Evolutionary conservation across 306 rosid genomes (phyloP), one percentile per base, ranked within the genome.

Genomic region (Astragalus membranaceus): DNA sequence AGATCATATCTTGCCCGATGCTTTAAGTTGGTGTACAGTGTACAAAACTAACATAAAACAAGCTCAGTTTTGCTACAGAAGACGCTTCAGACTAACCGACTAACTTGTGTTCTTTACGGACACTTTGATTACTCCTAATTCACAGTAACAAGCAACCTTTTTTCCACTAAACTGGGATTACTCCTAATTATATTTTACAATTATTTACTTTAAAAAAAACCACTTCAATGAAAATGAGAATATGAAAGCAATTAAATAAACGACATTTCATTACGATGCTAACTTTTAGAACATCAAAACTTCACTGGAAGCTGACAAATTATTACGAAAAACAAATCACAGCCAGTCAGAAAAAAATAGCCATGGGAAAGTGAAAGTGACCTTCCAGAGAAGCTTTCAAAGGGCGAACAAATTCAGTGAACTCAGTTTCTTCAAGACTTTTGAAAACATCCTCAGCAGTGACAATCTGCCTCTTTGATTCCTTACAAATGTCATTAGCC

Each of bases 401-500:
- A 68, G 97, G 89, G 33, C 58, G 66, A 54, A 89, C 30, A 77
- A 94, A 89, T 71, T 94, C 92, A 1, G 89, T 36, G 65, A 88
- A 94, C 78, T 94, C 99, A 0, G 89, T 91, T 75, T 94, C 99
- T 77, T 88, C 95, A 66, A 94, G 81, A 29, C 97, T 95, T 75
- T 87, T 86, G 39, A 91, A 68, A 17, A 94, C 88, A 72, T 94
- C 96, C 49, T 94, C 91, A 54, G 84, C 95, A 58, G 30, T 88
- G 12, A 94, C 85, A 4, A 89, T 94, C 85, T 89, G 99, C 71
- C 99, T 86, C 87, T 83, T 88, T 67, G 94, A 81, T 67, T 91
- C 99, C 81, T 60, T 91, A 82, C 99, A 94, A 41, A 94, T 82
- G 75, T 94, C 99, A 74, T 94, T 91, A 20, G 99, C 96, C 70